Conservation (phyloP, 345 rosid genomes). For the Combretum micranthum region DNA sequence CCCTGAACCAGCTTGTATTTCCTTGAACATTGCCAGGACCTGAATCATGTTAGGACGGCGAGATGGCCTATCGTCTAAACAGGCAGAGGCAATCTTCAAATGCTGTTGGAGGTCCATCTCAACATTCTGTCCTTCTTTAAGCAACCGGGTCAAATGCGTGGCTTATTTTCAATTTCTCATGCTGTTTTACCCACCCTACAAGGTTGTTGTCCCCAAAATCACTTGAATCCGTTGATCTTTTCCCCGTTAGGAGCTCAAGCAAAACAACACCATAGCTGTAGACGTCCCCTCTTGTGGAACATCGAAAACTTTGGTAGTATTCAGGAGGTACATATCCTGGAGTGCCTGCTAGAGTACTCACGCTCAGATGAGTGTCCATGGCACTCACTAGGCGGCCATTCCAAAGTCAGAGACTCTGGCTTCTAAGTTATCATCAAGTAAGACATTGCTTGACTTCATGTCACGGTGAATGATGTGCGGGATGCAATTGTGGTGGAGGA, state of each 20-base stretch:
- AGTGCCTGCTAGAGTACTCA: constrained; percentile 95
- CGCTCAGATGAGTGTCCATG: constrained; percentile 89
- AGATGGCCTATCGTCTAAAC: constrained; percentile 85
- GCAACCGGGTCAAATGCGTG: constrained; percentile 66
- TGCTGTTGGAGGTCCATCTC: constrained; percentile 60
- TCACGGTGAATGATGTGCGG: constrained; percentile 97
- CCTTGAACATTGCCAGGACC: constrained; percentile 96
- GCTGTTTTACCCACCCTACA: constrained; percentile 94
- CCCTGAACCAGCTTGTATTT: constrained; percentile 37
- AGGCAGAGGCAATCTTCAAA: constrained; percentile 74
- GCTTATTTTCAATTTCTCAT: constrained; percentile 44
- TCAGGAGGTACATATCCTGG: constrained; percentile 99
- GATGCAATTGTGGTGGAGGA: constrained; percentile 93
- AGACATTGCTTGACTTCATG: constrained; percentile 97
- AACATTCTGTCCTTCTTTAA: constrained; percentile 22
- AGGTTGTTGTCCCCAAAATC: constrained; percentile 91
- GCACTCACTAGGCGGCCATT: constrained; percentile 97
- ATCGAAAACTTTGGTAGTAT: constrained; percentile 92
- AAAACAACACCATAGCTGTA: constrained; percentile 92
- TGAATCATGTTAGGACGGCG: constrained; percentile 91
- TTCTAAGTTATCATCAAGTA: constrained; percentile 78
- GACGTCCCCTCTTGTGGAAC: constrained; percentile 94
- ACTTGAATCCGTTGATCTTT: constrained; percentile 74
- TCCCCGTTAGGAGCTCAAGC: constrained; percentile 91
- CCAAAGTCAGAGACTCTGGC: constrained; percentile 98